Evolutionary conservation across 176 grass and related monocot genomes (phyloP).

Genomic region (Paspalum notatum): DNA sequence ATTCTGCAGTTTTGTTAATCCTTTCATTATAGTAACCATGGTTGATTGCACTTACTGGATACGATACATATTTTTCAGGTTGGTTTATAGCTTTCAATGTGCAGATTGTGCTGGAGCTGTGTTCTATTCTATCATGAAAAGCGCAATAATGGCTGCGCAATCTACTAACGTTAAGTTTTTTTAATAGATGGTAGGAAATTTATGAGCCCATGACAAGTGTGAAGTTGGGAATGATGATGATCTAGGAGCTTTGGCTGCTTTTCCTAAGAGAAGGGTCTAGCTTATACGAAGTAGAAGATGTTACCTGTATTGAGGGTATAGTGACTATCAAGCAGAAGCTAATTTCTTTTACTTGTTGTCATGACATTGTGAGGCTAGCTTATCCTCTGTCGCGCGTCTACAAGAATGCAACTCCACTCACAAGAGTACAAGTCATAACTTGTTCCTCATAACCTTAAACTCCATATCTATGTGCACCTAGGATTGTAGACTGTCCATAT

Average conservation of each 20-base stretch:
- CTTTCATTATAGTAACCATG: background rate
- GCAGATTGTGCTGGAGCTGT: conserved; percentile 84
- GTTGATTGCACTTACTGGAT: conserved; percentile 21
- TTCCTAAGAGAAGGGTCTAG: background rate
- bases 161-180: conserved; percentile 61
- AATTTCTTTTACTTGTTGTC: background rate
- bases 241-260: background rate
- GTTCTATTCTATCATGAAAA: conserved; percentile 75
- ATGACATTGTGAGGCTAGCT: background rate
- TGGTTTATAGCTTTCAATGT: conserved; percentile 78
- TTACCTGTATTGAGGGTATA: no score
- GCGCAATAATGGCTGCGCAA: conserved; percentile 62
- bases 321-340: background rate
- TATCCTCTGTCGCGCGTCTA: background rate
- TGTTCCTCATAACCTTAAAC: background rate
- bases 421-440: background rate
- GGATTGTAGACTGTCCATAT: no score
- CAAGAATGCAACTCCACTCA: background rate
- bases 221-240: background rate
- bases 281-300: background rate
- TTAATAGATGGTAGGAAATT: background rate
- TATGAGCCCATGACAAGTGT: background rate
- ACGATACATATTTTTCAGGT: conserved; percentile 56
- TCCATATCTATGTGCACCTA: background rate
- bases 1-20: conserved; percentile 23